Base-by-base conservation (phyloP, 306 rosid genomes). In the Cicer judaicum region DNA sequence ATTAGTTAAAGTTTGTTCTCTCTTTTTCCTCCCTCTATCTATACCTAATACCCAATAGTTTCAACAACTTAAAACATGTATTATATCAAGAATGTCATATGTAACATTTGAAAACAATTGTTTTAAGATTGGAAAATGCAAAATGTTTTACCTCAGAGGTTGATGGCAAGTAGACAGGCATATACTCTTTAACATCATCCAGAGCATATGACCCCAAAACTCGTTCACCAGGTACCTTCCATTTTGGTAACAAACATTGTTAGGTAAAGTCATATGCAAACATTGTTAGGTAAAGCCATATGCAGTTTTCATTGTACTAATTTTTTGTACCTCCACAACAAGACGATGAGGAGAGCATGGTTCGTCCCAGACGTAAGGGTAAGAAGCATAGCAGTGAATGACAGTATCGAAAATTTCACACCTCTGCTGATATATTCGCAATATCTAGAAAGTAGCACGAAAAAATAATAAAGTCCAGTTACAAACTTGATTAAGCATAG, bases 321-420 rank as follows among this genome's bases (percentile, higher is more conserved):
- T 64, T 10, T 9, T 16, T 13, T 61, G 48, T 85, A 93, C 98
- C 98, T 91, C 98, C 59, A 93, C 84, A 64, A 80, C 80, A 54
- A 93, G 92, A 70, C 98, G 97, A 80, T 81, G 98, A 55, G 98
- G 94, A 78, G 83, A 88, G 85, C 89, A 89, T 60, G 97, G 98
- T 80, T 93, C 98, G 72, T 93, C 98, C 98, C 98, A 93, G 53
- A 97, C 87, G 85, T 93, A 93, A 67, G 82, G 85, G 79, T 84
- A 82, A 75, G 97, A 93, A 54, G 89, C 72, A 68, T 93, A 93
- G 36, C 92, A 76, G 73, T 93, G 90, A 72, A 93, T 82, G 18
- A 78, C 82, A n/a, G 96, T 84, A 63, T 93, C 98, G 82, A 88
- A 84, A 80, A 89, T 80, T 84, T 88, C 98, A 88, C 98, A 93